Evolutionary conservation across 192 early-diverging fungal species (phyloP).

Genomic region (Coemansia sp.): DNA sequence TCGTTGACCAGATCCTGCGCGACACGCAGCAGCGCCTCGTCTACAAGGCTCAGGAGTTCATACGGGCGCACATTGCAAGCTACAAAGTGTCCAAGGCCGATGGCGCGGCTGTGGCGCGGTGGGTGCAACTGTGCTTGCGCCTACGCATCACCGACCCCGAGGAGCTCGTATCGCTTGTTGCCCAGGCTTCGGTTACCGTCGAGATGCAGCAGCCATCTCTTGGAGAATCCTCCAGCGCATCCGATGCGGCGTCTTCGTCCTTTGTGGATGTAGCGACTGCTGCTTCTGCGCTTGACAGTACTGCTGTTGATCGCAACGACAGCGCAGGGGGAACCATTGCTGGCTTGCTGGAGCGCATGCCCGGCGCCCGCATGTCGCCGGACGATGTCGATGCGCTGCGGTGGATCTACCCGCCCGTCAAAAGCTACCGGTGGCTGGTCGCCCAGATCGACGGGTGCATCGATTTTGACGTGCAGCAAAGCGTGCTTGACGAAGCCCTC

Average conservation of each 20-base stretch:
- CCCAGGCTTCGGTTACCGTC: background rate
- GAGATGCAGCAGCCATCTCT: background rate
- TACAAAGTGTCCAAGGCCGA: conserved; percentile 24
- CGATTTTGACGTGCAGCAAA: conserved; percentile 33
- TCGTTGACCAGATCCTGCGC: conserved; percentile 81
- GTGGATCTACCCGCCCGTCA: conserved; percentile 43
- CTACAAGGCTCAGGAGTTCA: conserved; percentile 83
- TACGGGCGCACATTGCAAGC: conserved; percentile 48
- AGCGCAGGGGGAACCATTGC: background rate
- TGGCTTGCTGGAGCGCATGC: conserved; percentile 3
- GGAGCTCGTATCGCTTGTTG: conserved; percentile 2
- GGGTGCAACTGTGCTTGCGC: conserved; percentile 22
- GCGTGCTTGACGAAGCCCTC: conserved; percentile 35
- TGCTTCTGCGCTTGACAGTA: background rate
- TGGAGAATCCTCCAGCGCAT: conserved; percentile 1
- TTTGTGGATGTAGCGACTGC: background rate
- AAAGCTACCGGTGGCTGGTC: conserved; percentile 38
- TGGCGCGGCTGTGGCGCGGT: conserved; percentile 14
- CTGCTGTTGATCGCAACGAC: background rate
- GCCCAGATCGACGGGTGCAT: conserved; percentile 44
- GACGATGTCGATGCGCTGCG: conserved; percentile 21
- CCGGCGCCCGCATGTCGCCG: conserved; percentile 1
- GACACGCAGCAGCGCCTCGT: conserved; percentile 89
- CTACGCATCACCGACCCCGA: conserved; percentile 22
- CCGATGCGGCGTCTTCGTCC: background rate